Conservation (phyloP, 257 asterid genomes). For the Solanum etuberosum region DNA sequence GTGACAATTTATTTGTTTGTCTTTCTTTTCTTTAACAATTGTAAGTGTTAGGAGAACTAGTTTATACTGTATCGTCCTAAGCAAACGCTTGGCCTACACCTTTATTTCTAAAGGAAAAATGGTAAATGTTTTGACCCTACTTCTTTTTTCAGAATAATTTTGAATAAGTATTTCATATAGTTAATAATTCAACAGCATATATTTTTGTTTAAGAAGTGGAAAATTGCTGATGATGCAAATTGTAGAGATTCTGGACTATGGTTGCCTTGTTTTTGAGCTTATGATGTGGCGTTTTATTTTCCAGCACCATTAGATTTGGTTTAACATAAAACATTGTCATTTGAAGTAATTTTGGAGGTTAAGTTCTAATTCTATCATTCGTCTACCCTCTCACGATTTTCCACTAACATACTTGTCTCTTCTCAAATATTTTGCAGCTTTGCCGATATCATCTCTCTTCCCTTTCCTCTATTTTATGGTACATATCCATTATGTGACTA, state of each 20-base stretch:
- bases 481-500: conserved; percentile 2
- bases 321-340: neutral
- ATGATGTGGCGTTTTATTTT: neutral
- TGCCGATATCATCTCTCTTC: conserved; percentile 67
- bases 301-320: neutral
- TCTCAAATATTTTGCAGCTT: conserved; percentile 30
- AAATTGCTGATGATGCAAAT: neutral
- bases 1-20: neutral
- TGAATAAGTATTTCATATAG: neutral
- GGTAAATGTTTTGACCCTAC: neutral
- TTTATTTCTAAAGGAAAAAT: no score
- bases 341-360: neutral
- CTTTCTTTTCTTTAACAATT: neutral
- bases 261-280: neutral
- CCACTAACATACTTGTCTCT: neutral
- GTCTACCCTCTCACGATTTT: neutral
- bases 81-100: neutral
- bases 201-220: neutral
- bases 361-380: neutral
- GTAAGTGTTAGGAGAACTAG: neutral
- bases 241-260: neutral
- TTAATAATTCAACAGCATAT: neutral
- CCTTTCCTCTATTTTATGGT: conserved; percentile 86
- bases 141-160: neutral
- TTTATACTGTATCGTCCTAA: neutral